Percentiles rank a stretch among this genome's conserved stretches.
phyloP scores from a whole-genome alignment of 2,329 filamentous ascomycete genomes.

The Gaeumannomyces sp. region DNA sequence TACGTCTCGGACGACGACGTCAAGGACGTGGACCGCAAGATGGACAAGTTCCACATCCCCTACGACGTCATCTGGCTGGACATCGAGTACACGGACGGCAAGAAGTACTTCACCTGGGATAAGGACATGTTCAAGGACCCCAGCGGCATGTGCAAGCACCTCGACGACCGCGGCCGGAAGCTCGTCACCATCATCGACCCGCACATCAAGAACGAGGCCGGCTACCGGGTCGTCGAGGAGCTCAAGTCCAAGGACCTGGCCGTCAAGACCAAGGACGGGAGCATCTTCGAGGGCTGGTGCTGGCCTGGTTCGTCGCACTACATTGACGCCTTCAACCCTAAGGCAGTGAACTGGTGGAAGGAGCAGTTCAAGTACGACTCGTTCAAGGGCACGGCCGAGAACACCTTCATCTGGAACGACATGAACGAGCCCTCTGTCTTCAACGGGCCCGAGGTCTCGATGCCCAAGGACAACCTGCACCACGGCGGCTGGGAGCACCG shows the following conservation, averaged over 20 bases:
- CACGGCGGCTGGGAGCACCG: slow-evolving; percentile 91
- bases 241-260: slow-evolving; percentile 78
- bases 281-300: slow-evolving; percentile 93
- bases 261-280: slow-evolving; percentile 83
- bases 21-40: slow-evolving; percentile 90
- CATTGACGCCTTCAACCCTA: slow-evolving; percentile 95
- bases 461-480: slow-evolving; percentile 98
- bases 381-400: slow-evolving; percentile 80
- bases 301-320: slow-evolving; percentile 97
- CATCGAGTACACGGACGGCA: slow-evolving; percentile 93
- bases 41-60: slow-evolving; percentile 90
- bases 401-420: slow-evolving; percentile 97
- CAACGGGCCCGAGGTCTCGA: slow-evolving; percentile 95
- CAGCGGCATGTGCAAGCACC: slow-evolving; percentile 77
- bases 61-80: slow-evolving; percentile 99
- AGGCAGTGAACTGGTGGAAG: slow-evolving; percentile 86
- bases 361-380: slow-evolving; percentile 77
- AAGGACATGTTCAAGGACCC: slow-evolving; percentile 81
- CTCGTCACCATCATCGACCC: slow-evolving; percentile 94
- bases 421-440: slow-evolving; percentile 99
- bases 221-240: slow-evolving; percentile 72
- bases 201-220: slow-evolving; percentile 87
- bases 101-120: slow-evolving; percentile 99
- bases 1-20: slow-evolving; percentile 97
- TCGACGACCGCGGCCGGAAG: slow-evolving; percentile 80